Evolutionary conservation across 176 grass and related monocot genomes (phyloP), one percentile per base, ranked within the genome.

Genomic region (Paspalum vaginatum): DNA sequence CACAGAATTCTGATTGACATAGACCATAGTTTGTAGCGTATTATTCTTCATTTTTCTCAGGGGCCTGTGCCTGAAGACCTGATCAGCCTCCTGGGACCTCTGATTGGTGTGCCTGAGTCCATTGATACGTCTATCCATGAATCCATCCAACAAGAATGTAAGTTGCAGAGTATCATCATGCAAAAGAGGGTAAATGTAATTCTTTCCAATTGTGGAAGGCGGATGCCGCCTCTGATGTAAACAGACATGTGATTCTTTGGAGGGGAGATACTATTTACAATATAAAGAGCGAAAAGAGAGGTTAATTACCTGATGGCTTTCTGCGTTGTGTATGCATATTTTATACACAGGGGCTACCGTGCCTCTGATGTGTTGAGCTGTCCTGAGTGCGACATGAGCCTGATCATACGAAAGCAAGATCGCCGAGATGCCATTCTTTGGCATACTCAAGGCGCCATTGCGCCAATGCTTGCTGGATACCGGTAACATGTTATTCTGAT

Each of bases 1-100:
- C 73, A 65, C 45, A 80, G 53, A 86, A 71, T 20, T 77, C 83
- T 20, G 75, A 95, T 76, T 88, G 79, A 93, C 42, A 25, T 27
- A 10, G 51, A 68, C 49, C 41, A 77, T 89, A 79, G 77, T 20
- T 11, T 70, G 50, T 84, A 78, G 62, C 27, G 53, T 65, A 86
- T 70, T 75, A 86, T 70, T 75, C 18, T 42, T 81, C 56, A 72
- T 73, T 77, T 72, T 80, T 68, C 73, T 68, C 65, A 40, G 47
- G 61, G 68, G 75, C 11, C 20, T 55, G 61, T 76, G 83, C 5
- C 10, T 70, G 39, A 83, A 90, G 80, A 71, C 60, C 15, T 76
- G 16, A 53, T 57, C 70, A 88, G 60, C 46, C 74, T 58, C 53
- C 41, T 25, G 60, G 25, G 70, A 82, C 49, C 65, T 77, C 57